Percentiles rank a stretch among this genome's conserved stretches.
These are phyloP conservation scores for Ceratobasidium theobromae DNA, from an alignment of 1,284 basidiomycete species.

Conservation along the genomic window DNA sequence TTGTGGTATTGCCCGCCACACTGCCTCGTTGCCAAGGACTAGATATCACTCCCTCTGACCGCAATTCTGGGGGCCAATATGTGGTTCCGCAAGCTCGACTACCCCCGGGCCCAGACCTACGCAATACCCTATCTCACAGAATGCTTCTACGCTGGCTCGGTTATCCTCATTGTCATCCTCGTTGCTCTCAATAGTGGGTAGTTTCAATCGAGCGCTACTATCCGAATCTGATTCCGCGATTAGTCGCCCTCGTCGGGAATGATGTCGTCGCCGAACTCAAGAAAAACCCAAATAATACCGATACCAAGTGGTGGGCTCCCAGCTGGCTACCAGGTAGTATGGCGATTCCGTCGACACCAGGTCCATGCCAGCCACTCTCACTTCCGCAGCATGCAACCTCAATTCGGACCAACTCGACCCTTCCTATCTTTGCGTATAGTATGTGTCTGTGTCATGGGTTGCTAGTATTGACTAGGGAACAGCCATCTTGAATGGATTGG, in stretches of 20 bases:
- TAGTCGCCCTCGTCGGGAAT: conserved; percentile 25
- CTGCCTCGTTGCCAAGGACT: no score
- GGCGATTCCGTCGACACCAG: conserved; percentile 11
- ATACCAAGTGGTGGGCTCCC: conserved; percentile 28
- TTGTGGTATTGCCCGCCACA: no score
- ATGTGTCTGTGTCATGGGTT: not conserved
- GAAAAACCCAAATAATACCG: conserved; percentile 17
- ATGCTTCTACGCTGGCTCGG: conserved; percentile 9
- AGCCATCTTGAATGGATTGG: conserved; percentile 5
- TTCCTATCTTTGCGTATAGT: conserved; percentile 28
- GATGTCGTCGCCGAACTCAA: conserved; percentile 30
- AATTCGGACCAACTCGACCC: conserved; percentile 21
- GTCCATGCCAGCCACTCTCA: conserved; percentile 22
- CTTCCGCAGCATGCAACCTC: conserved; percentile 16
- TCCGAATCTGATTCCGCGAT: not conserved
- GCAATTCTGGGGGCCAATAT: not conserved
- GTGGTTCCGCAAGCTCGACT: conserved; percentile 7
- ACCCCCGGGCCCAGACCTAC: conserved; percentile 15
- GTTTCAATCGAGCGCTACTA: not conserved
- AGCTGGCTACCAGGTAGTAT: conserved; percentile 18
- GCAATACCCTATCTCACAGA: conserved; percentile 27
- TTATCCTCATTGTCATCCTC: conserved; percentile 1
- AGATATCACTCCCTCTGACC: no score
- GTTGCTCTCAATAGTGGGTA: conserved; percentile 5
- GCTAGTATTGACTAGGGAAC: not conserved